Base-by-base conservation (phyloP, 2,329 filamentous ascomycete species). In the Trichoderma sp. region DNA sequence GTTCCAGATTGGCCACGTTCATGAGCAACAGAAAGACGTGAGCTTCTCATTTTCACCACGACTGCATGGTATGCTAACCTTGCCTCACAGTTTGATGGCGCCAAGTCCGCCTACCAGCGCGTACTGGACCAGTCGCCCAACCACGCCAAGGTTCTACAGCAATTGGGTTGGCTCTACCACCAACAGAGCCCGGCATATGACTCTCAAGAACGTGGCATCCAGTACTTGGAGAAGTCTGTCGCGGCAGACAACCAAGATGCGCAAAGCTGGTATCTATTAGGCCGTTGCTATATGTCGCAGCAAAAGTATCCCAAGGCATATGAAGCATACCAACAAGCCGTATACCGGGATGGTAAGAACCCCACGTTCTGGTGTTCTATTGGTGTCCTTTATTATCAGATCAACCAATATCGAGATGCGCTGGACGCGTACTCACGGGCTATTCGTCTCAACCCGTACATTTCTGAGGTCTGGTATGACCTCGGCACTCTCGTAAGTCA, bases 361-460 rank as follows among this genome's bases (percentile, higher is more conserved):
- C 96, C 96, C 20, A 98, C 96, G 2, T 99, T 98, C 85, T 99
- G 96, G 96, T 98, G 96, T 85, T 98, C 95, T 11, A 99, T 99
- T 79, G 96, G 96, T 80, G 96, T 99, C 17, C 88, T 99, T 72
- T 99, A 99, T 82, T 99, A 98, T 84, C 96, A 98, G 83, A 99
- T 99, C 85, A 99, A 98, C 83, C 96, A 99, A 84, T 99, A 99
- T 83, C 91, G 96, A 72, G 96, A 99, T 85, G 96, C 96, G 3
- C 88, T 99, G 68, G 96, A 99, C 84, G 96, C 96, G 50, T 99
- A 98, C 83, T 98, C 95, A 73, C 93, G 96, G 73, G 96, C 96
- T 61, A 99, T 98, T 77, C 92, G 96, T 70, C 84, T 99, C 77
- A 99, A 98, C 80, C 96, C 96, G 6, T 98, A 97, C 85, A 98